phyloP scores from a whole-genome alignment of 2,329 filamentous ascomycete genomes.

The Nemania diffusa region DNA sequence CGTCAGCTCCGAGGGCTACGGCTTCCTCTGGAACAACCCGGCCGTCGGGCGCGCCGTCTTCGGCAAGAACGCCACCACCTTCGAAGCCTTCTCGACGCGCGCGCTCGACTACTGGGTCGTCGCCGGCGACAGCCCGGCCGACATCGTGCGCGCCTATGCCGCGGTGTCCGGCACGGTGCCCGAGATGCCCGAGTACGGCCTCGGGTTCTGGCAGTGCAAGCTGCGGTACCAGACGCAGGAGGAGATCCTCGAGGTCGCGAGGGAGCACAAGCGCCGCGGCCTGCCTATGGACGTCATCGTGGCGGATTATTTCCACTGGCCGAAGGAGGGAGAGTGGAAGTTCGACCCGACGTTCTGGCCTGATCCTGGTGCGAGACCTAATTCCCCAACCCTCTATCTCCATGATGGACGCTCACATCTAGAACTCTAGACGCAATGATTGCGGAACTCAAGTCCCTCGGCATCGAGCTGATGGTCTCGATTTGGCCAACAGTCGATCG shows the following conservation, averaged over 20 bases:
- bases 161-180: slow-evolving; percentile 67
- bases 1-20: slow-evolving; percentile 69
- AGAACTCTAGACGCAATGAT: slow-evolving; percentile 67
- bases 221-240: slow-evolving; percentile 73
- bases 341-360: slow-evolving; percentile 74
- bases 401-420: neutral
- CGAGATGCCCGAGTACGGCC: slow-evolving; percentile 75
- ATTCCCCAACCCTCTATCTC: neutral
- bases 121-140: slow-evolving; percentile 63
- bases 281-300: slow-evolving; percentile 74
- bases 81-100: slow-evolving; percentile 68
- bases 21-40: slow-evolving; percentile 74
- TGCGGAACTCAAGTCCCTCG: slow-evolving; percentile 65
- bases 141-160: slow-evolving; percentile 67
- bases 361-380: slow-evolving; percentile 60
- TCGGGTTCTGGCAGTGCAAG: slow-evolving; percentile 78
- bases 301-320: slow-evolving; percentile 75
- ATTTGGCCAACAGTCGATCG: slow-evolving; percentile 75
- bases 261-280: slow-evolving; percentile 65
- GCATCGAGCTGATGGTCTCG: slow-evolving; percentile 74
- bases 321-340: slow-evolving; percentile 73
- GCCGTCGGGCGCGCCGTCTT: slow-evolving; percentile 69
- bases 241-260: slow-evolving; percentile 67
- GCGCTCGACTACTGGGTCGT: slow-evolving; percentile 73
- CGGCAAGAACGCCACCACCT: slow-evolving; percentile 69